Conservation (phyloP, 371 early-diverging fungal species). For the Paraphysoderma sedebokerense region DNA sequence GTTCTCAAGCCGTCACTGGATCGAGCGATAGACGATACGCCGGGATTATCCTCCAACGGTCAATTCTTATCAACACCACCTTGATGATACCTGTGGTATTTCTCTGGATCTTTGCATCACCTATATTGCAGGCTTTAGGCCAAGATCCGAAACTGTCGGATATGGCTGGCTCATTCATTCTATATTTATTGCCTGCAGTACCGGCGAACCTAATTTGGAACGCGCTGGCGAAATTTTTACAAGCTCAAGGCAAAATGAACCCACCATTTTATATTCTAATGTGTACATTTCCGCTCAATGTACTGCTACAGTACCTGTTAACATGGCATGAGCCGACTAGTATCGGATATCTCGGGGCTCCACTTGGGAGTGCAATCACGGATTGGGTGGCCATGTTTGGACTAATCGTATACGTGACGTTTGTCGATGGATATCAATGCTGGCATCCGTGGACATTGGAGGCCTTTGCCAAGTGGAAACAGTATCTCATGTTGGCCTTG, state of each 20-base stretch:
- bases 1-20: constrained; percentile 69
- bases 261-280: too few relatives aligned
- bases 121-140: too few relatives aligned
- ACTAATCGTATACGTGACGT: constrained; percentile 39
- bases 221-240: constrained; percentile 58
- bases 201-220: constrained; percentile 60
- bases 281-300: constrained; percentile 64
- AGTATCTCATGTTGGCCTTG: constrained; percentile 48
- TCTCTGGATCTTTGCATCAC: too few relatives aligned
- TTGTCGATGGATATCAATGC: constrained; percentile 43
- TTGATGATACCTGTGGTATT: constrained; percentile 50
- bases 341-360: constrained; percentile 69
- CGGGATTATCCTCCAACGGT: constrained; percentile 70
- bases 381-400: constrained; percentile 49
- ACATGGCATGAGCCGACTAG: constrained; percentile 47
- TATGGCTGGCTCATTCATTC: constrained; percentile 39
- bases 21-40: constrained; percentile 43
- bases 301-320: constrained; percentile 46
- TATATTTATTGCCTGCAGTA: constrained; percentile 45
- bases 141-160: too few relatives aligned
- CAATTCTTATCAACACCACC: constrained; percentile 42
- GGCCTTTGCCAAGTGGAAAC: constrained; percentile 38
- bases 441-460: constrained; percentile 78
- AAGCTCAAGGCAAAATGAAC: constrained; percentile 80
- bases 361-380: constrained; percentile 57